Evolutionary conservation across 176 grass and related monocot species (phyloP), one percentile per base, ranked within the genome.

Genomic region (Leersia perrieri): DNA sequence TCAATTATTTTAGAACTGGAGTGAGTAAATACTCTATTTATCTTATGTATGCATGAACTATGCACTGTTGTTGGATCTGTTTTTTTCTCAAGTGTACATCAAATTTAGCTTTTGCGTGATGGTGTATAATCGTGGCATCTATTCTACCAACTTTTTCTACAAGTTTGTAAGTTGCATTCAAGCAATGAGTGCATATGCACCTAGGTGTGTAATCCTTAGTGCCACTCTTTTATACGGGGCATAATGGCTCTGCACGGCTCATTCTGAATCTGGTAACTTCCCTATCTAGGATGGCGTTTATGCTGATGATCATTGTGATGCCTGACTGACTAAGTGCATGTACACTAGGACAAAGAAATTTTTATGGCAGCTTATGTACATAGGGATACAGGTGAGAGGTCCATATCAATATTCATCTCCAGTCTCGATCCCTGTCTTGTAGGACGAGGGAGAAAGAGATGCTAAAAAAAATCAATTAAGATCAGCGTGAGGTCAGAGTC

Each of bases 371-470:
- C 32, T 35, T 14, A 23, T 49, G 38, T 13, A 23, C 44, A 82
- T 55, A 49, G 81, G 70, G 70, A 29, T 39, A 80, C 31, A 2
- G 76, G 70, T 84, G 76, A 69, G 81, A 63, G 49, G 81, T 88
- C 81, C 33, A 4, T 51, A 8, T 73, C 69, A 60, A 31, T 22
- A 31, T 64, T 82, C 80, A 66, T 78, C 62, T 69, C 20, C 49
- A 3, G 49, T 88, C 87, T 18, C 70, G 63, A 75, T 75, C 86
- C 57, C 0, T 87, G 73, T 82, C 79, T 63, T 63, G 83, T 71
- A 85, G 74, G 74, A 78, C 38, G 83, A 63, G 39, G 45, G 69
- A 75, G 15, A 27, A 27, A 63, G 39, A 82, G 30, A 39, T 2
- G 13, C 15, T 28, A 4, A 20, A 16, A 47, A 11, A 16, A 47